phyloP scores from a whole-genome alignment of 1,284 basidiomycete genomes.

The Sanghuangporus weigelae region DNA sequence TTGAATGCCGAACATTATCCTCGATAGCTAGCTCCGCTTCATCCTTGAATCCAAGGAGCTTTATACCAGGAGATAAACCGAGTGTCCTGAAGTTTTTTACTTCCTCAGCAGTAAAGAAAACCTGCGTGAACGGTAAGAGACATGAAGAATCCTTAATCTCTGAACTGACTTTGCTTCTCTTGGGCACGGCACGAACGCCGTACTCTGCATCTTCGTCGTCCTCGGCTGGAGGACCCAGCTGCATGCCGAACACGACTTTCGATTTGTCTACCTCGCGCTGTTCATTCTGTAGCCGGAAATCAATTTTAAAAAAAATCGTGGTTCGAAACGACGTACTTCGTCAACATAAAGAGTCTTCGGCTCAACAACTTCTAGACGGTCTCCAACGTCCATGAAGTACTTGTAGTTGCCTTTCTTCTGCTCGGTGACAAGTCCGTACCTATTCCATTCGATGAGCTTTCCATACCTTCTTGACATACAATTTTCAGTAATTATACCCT shows the following conservation, averaged over 20 bases:
- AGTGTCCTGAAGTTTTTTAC: conserved; percentile 76
- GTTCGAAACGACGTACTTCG: conserved; percentile 45
- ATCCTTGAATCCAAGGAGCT: conserved; percentile 89
- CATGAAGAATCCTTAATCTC: conserved; percentile 10
- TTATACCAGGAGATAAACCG: conserved; percentile 74
- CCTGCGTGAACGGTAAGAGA: conserved; percentile 35
- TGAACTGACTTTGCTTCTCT: conserved; percentile 44
- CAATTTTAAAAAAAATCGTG: background rate
- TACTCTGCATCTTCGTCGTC: conserved; percentile 40
- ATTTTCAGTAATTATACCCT: conserved; percentile 47
- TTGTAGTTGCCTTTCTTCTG: conserved; percentile 78
- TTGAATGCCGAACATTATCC: conserved; percentile 88
- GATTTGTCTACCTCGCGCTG: conserved; percentile 54
- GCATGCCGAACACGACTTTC: conserved; percentile 59
- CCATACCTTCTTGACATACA: background rate
- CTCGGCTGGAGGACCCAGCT: conserved; percentile 43
- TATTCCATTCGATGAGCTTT: conserved; percentile 26
- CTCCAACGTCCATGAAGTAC: conserved; percentile 77
- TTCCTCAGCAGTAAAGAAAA: conserved; percentile 85
- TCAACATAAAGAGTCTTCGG: conserved; percentile 73
- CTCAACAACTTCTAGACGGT: conserved; percentile 69
- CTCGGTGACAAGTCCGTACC: conserved; percentile 82
- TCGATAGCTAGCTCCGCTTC: conserved; percentile 68
- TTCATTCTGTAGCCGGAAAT: conserved; percentile 38
- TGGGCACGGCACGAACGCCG: conserved; percentile 38